These are phyloP conservation scores for Logfia minima DNA, from an alignment of 129 eudicot species.

Conservation along the genomic window DNA sequence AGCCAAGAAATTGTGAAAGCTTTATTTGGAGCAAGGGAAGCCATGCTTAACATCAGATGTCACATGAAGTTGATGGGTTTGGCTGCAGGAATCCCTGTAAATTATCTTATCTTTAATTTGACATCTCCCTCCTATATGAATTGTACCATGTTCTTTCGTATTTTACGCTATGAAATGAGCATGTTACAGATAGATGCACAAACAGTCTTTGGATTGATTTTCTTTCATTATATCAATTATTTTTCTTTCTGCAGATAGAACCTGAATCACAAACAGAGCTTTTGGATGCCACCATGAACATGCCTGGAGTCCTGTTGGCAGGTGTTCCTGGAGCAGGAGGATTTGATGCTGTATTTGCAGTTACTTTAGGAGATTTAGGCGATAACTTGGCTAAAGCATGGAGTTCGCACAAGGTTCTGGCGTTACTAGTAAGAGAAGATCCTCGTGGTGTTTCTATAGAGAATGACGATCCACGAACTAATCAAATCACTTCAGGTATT, in stretches of 20 bases:
- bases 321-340: constrained; percentile 99
- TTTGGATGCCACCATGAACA: constrained; percentile 75
- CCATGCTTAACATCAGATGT: constrained; percentile 77
- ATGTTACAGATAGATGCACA: neutral
- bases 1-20: constrained; percentile 68
- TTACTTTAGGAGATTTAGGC: constrained; percentile 70
- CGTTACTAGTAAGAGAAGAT: constrained; percentile 89
- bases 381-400: constrained; percentile 51
- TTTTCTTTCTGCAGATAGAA: constrained; percentile 66
- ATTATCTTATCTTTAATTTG: constrained; percentile 25
- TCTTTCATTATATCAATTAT: neutral
- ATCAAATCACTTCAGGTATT: constrained; percentile 50
- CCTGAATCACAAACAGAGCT: constrained; percentile 87
- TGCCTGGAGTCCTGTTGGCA: constrained; percentile 85
- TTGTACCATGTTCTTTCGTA: neutral
- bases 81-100: constrained; percentile 93
- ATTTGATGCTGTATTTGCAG: constrained; percentile 89
- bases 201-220: neutral
- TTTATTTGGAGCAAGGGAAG: constrained; percentile 75
- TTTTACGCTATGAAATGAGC: constrained; percentile 4
- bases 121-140: neutral
- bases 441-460: constrained; percentile 81
- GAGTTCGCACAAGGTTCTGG: constrained; percentile 79
- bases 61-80: constrained; percentile 90
- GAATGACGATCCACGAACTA: constrained; percentile 70